phyloP scores from a whole-genome alignment of 2,329 filamentous ascomycete genomes.

The Aspergillus ustus region DNA sequence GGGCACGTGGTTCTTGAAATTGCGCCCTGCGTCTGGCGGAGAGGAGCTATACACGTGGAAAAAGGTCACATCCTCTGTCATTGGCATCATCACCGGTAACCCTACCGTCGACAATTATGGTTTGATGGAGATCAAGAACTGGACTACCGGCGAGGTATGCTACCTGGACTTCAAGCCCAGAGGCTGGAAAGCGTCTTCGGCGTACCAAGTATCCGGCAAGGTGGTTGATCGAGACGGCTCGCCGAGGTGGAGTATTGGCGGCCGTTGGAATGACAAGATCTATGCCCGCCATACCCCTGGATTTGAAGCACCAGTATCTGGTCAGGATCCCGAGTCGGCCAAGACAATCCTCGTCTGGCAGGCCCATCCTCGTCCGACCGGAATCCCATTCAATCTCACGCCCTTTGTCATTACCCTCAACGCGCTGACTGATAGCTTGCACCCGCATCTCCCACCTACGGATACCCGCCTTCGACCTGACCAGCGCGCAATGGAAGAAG shows the following conservation, averaged over 20 bases:
- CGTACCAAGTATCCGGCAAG: slow-evolving; percentile 86
- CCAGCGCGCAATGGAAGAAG: slow-evolving; percentile 97
- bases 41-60: slow-evolving; percentile 98
- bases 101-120: slow-evolving; percentile 98
- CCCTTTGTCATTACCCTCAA: slow-evolving; percentile 96
- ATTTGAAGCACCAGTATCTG: slow-evolving; percentile 68
- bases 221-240: slow-evolving; percentile 79
- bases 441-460: slow-evolving; percentile 80
- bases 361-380: slow-evolving; percentile 76
- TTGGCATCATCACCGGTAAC: slow-evolving; percentile 96
- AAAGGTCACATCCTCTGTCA: slow-evolving; percentile 96
- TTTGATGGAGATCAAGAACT: slow-evolving; percentile 95
- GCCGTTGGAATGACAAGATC: slow-evolving; percentile 96
- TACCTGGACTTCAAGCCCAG: slow-evolving; percentile 90
- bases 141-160: slow-evolving; percentile 91
- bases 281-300: slow-evolving; percentile 93
- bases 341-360: slow-evolving; percentile 94
- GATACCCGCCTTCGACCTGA: slow-evolving; percentile 93
- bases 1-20: slow-evolving; percentile 92
- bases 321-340: slow-evolving; percentile 61
- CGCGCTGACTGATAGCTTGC: slow-evolving; percentile 81
- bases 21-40: slow-evolving; percentile 75
- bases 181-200: slow-evolving; percentile 92
- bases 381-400: slow-evolving; percentile 95
- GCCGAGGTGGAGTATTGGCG: slow-evolving; percentile 86